A percentile compares a stretch with the other conserved stretches of the same genome.
These are phyloP conservation scores for Xylaria grammica DNA, from an alignment of 495 filamentous ascomycete species.

Conservation along the genomic window DNA sequence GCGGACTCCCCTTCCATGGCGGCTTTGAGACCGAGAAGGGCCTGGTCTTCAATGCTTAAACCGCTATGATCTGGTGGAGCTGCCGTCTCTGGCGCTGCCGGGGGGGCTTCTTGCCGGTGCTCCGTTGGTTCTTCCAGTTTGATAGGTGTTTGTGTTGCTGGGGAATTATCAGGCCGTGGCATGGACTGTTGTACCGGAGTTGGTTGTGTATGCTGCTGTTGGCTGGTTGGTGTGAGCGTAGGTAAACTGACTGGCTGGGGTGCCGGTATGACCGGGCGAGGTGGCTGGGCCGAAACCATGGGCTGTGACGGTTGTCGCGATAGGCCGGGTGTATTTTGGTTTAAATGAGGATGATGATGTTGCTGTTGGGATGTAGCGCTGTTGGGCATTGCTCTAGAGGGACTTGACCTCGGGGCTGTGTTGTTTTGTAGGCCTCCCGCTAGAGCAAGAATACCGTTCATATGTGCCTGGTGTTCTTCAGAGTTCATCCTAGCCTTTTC, in stretches of 20 bases:
- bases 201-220: constrained; percentile 30
- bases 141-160: neutral
- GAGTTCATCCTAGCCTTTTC: constrained; percentile 68
- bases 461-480: constrained; percentile 72
- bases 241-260: constrained; percentile 41
- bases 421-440: constrained; percentile 49
- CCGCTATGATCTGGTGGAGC: constrained; percentile 18
- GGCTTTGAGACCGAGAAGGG: constrained; percentile 32
- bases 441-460: constrained; percentile 69
- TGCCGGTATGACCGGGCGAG: constrained; percentile 37
- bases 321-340: constrained; percentile 26
- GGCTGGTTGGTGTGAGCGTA: constrained; percentile 30
- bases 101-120: constrained; percentile 6
- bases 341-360: constrained; percentile 25
- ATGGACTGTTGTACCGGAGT: constrained; percentile 18
- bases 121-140: constrained; percentile 5
- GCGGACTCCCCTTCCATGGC: constrained; percentile 33
- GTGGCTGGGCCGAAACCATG: constrained; percentile 17
- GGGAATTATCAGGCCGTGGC: constrained; percentile 5
- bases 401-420: constrained; percentile 22
- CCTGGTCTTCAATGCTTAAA: constrained; percentile 34
- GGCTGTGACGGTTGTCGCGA: constrained; percentile 10
- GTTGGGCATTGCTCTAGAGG: constrained; percentile 27
- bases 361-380: constrained; percentile 30
- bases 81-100: constrained; percentile 6